These are phyloP conservation scores for Scheffersomyces coipomensis DNA, from an alignment of 805 yeast species.

Conservation along the genomic window DNA sequence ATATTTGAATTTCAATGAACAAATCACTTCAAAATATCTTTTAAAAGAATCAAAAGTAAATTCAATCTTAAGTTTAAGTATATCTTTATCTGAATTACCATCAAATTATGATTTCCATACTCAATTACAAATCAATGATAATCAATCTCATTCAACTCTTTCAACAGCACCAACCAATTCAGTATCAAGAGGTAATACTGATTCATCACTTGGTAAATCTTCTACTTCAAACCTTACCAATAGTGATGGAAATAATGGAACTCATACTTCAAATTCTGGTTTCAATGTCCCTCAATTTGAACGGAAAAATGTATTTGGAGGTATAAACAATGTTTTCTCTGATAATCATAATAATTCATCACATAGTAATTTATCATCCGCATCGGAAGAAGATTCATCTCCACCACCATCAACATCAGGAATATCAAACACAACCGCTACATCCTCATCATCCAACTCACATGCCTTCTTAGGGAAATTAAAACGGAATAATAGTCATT, in stretches of 20 bases:
- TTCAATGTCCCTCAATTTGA: constrained; percentile 39
- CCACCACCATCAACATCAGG: not conserved
- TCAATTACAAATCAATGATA: constrained; percentile 35
- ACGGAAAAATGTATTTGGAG: constrained; percentile 47
- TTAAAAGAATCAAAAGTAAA: constrained; percentile 79
- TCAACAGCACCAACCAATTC: constrained; percentile 2
- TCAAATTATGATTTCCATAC: constrained; percentile 40
- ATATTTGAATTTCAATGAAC: constrained; percentile 55
- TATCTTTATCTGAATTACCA: constrained; percentile 48
- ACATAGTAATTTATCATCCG: not conserved
- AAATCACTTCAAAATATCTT: constrained; percentile 58
- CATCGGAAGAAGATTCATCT: not conserved
- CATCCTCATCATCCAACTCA: not conserved
- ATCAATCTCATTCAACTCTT: constrained; percentile 5
- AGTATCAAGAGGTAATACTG: not conserved
- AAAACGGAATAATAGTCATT: not conserved
- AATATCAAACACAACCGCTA: too few species aligned
- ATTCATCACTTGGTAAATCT: not conserved
- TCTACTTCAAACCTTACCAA: not conserved
- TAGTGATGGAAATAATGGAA: too few species aligned
- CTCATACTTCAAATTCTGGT: constrained; percentile 33
- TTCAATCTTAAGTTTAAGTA: constrained; percentile 64
- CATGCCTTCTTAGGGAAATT: not conserved
- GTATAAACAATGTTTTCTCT: constrained; percentile 42
- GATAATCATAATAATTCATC: not conserved